Evolutionary conservation across 2,329 filamentous ascomycete genomes (phyloP), one percentile per base, ranked within the genome.

Genomic region (Plectosphaerella cucumerina): DNA sequence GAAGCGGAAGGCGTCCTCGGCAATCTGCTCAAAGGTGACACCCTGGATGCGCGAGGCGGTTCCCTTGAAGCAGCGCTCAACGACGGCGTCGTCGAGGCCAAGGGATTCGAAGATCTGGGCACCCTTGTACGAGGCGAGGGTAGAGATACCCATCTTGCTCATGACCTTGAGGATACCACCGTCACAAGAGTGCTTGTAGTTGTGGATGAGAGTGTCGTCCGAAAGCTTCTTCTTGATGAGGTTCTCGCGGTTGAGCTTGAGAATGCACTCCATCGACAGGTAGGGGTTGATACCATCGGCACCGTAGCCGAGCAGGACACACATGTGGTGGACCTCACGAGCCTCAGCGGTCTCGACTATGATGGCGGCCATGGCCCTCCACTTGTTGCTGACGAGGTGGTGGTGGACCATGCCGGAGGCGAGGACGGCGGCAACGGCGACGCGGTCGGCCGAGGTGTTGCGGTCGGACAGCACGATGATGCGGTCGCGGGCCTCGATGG

Each of bases 121-220:
- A 65, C 93, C 93, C 78, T 97, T 97, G 78, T 97, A 97, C 59
- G 88, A 93, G 64, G 93, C 90, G 44, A 97, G 78, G 31, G 93
- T 97, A 6, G 93, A 97, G 58, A 97, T 97, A 75, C 93, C 93
- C 93, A 97, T 97, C 79, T 97, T 97, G 70, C 88, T 94, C 93
- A 97, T 97, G 68, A 97, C 93, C 73, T 97, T 97, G 57, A 97
- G 78, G 57, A 97, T 96, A 74, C 93, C 93, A 64, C 93, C 93
- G 60, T 97, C 92, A 62, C 89, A 93, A 56, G 93, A 97, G 70
- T 95, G 89, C 75, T 95, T 96, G 80, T 97, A 97, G 76, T 97
- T 97, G 62, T 87, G 85, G 59, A 97, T 92, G 51, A 97, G 84
- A 62, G 86, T 81, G 54, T 96, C 86, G 52, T 94, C 83, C 18